Evolutionary conservation across 2,329 filamentous ascomycete genomes (phyloP).

Genomic region (Fusarium sp.): DNA sequence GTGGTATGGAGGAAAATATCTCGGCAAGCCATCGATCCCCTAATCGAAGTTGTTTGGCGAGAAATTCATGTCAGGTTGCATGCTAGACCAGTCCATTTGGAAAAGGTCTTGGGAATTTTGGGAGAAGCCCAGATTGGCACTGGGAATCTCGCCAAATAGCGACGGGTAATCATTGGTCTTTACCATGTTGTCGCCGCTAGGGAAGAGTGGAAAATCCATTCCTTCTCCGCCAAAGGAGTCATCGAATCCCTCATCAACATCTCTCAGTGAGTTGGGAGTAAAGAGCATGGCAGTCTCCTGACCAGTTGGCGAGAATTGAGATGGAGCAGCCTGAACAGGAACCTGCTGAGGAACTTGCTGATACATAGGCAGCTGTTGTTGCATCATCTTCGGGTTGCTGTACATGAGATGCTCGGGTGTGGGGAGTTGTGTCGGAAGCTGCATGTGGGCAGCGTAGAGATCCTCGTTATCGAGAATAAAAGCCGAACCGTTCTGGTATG

Average conservation of each 20-base stretch:
- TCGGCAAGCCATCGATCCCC: slow-evolving; percentile 7
- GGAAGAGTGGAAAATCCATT: slow-evolving; percentile 75
- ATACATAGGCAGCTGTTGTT: slow-evolving; percentile 55
- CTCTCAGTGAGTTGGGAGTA: slow-evolving; percentile 71
- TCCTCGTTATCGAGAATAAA: slow-evolving; percentile 72
- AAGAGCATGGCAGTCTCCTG: slow-evolving; percentile 76
- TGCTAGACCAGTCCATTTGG: slow-evolving; percentile 57
- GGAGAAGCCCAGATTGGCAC: slow-evolving; percentile 62
- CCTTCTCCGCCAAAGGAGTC: slow-evolving; percentile 61
- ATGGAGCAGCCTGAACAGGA: slow-evolving; percentile 44
- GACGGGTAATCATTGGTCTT: slow-evolving; percentile 53
- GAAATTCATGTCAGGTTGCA: slow-evolving; percentile 53
- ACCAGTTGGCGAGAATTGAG: slow-evolving; percentile 75
- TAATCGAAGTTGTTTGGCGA: slow-evolving; percentile 49
- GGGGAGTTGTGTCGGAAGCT: slow-evolving; percentile 64
- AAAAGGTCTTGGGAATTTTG: slow-evolving; percentile 65
- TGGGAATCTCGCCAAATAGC: slow-evolving; percentile 64
- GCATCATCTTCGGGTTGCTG: slow-evolving; percentile 55
- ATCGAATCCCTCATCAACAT: slow-evolving; percentile 74
- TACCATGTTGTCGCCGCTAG: slow-evolving; percentile 48
- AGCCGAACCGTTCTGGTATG: slow-evolving; percentile 70
- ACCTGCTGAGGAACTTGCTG: slow-evolving; percentile 45
- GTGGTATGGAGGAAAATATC: not conserved
- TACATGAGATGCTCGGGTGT: slow-evolving; percentile 54
- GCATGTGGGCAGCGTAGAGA: slow-evolving; percentile 69